Evolutionary conservation across 169 alveolate genomes (phyloP).

Genomic region (Besnoitia besnoiti): DNA sequence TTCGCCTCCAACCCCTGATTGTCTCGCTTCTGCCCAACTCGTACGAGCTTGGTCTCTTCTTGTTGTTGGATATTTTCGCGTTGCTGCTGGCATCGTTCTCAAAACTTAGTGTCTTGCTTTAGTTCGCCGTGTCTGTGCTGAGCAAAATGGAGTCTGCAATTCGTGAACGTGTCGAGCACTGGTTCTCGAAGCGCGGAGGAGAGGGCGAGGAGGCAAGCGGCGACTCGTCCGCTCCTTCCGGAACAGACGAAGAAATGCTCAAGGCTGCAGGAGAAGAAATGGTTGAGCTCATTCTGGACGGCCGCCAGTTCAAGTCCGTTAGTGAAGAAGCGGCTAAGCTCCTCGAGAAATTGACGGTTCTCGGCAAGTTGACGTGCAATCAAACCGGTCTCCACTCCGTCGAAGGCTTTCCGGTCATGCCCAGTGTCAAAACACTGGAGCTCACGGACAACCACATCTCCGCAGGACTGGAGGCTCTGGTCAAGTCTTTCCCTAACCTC

Average conservation of each 20-base stretch:
- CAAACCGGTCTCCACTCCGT: conserved; percentile 87
- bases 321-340: conserved; percentile 79
- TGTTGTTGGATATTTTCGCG: too few relatives aligned
- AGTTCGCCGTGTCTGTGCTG: too few relatives aligned
- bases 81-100: too few relatives aligned
- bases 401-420: conserved; percentile 83
- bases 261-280: conserved; percentile 76
- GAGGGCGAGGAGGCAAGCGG: not conserved
- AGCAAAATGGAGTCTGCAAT: conserved; percentile 59
- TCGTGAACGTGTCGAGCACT: conserved; percentile 51
- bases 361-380: conserved; percentile 84
- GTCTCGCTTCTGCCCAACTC: too few relatives aligned
- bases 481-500: conserved; percentile 82
- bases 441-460: conserved; percentile 88
- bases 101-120: too few relatives aligned
- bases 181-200: not conserved
- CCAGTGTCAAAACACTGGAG: conserved; percentile 83
- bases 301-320: conserved; percentile 79
- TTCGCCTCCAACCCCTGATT: too few relatives aligned
- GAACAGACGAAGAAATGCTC: not conserved
- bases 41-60: too few relatives aligned
- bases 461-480: conserved; percentile 77
- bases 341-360: conserved; percentile 79
- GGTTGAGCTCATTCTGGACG: conserved; percentile 87
- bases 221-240: not conserved